Evolutionary conservation across 805 yeast genomes (phyloP), one percentile per base, ranked within the genome.

Genomic region (Nakazawaea peltata): DNA sequence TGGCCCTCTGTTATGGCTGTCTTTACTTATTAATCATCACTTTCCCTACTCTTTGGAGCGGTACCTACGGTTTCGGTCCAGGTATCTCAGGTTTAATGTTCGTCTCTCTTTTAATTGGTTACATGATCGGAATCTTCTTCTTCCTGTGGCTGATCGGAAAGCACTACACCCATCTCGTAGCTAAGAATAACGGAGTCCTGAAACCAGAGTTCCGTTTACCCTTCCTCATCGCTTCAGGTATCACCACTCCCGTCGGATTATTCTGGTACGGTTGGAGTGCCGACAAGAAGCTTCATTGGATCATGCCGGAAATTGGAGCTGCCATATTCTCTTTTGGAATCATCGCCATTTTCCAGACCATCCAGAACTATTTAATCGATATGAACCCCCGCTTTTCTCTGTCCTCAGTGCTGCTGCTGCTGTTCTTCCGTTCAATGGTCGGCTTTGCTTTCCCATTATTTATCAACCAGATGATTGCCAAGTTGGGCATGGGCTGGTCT

Each of bases 181-280:
- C 41, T 6, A 53, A 48, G 30, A 74, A 75, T 43, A 58, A 59
- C 14, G 82, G 82, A 7, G 70, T 71, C 10, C 46, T 72, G 9
- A 70, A 71, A 41, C 85, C 85, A 1, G 86, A 79, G 48, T 76
- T 52, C 49, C 57, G 82, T 32, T 49, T 79, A 21, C 78, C 78
- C 11, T 56, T 68, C 35, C 50, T 77, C 27, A 59, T 73, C 41
- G 52, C 61, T 12, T 59, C 70, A 14, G 75, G 81, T 1, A 42
- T 77, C 24, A 47, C 67, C 13, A 64, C 74, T 42, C 77, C 85
- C 0, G 60, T 65, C 11, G 86, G 85, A 0, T 56, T 79, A 28
- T 58, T 80, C 41, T 74, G 83, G 74, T 77, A 74, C 46, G 87
- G 86, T 12, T 80, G 86, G 87, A 67, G 78, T 23, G 78, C 81